Evolutionary conservation across 2,329 filamentous ascomycete genomes (phyloP).

Genomic region (Aspergillus tubingensis): DNA sequence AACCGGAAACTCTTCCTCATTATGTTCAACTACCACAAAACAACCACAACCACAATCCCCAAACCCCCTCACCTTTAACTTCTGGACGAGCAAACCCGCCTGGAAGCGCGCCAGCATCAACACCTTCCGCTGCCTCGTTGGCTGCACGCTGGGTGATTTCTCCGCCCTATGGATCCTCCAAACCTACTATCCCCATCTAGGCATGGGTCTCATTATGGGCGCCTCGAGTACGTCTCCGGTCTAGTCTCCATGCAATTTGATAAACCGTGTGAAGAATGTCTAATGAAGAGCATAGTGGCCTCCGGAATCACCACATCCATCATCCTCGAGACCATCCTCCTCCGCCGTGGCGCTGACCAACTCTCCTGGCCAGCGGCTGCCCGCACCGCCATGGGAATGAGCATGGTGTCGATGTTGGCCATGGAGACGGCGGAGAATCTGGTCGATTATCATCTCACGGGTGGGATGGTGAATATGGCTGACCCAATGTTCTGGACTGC

Average conservation of each 20-base stretch:
- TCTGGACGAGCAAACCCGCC: slow-evolving; percentile 40
- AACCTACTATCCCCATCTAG: slow-evolving; percentile 49
- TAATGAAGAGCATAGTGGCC: slow-evolving; percentile 45
- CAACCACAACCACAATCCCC: too few species aligned
- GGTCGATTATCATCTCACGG: slow-evolving; percentile 59
- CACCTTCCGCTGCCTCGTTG: slow-evolving; percentile 57
- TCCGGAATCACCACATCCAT: slow-evolving; percentile 56
- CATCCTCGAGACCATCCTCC: slow-evolving; percentile 55
- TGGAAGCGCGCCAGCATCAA: slow-evolving; percentile 58
- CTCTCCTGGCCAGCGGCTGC: slow-evolving; percentile 51
- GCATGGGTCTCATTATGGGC: slow-evolving; percentile 54
- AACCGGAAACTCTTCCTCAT: too few species aligned
- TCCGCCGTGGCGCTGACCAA: slow-evolving; percentile 51
- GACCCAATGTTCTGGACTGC: slow-evolving; percentile 56
- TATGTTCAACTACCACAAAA: too few species aligned
- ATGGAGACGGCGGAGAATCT: slow-evolving; percentile 60
- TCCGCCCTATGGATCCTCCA: slow-evolving; percentile 59
- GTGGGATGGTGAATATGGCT: slow-evolving; percentile 51
- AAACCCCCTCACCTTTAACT: slow-evolving; percentile 13
- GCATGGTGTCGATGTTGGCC: slow-evolving; percentile 59
- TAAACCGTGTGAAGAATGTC: too few species aligned
- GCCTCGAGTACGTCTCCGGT: slow-evolving; percentile 47
- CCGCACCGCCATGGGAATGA: slow-evolving; percentile 60
- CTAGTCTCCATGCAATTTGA: too few species aligned
- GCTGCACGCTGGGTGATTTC: slow-evolving; percentile 60